phyloP scores from a whole-genome alignment of 257 asterid genomes.

The Rauvolfia tetraphylla region DNA sequence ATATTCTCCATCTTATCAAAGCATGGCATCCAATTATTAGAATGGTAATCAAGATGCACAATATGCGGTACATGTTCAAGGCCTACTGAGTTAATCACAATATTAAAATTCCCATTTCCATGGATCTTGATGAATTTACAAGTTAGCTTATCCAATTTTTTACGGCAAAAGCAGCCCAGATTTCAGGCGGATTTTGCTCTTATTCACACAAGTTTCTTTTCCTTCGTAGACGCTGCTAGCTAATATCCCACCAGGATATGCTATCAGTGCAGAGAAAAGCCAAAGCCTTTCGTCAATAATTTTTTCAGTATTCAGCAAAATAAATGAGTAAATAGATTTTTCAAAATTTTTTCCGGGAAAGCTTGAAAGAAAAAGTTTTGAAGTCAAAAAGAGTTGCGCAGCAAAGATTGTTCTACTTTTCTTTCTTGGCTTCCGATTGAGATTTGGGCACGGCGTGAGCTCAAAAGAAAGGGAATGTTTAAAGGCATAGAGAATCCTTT shows the following conservation, averaged over 20 bases:
- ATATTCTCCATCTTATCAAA: conserved; percentile 18
- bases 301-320: background rate
- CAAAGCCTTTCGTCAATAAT: background rate
- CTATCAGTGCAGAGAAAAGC: background rate
- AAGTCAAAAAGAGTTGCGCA: background rate
- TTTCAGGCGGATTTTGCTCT: conserved; percentile 16
- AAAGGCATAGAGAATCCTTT: too few species aligned
- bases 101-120: background rate
- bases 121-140: background rate
- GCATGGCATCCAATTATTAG: conserved; percentile 10
- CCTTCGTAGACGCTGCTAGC: background rate
- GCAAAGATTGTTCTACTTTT: too few species aligned
- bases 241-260: background rate
- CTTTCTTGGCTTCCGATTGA: background rate
- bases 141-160: background rate
- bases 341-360: background rate
- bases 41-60: conserved; percentile 10
- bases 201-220: background rate
- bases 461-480: too few species aligned
- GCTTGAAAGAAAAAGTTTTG: background rate
- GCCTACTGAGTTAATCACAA: background rate
- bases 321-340: too few species aligned
- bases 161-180: conserved; percentile 12
- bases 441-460: too few species aligned
- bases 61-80: conserved; percentile 14